phyloP scores from a whole-genome alignment of 2,329 filamentous ascomycete species.

The Zymoseptoria pseudotritici region DNA sequence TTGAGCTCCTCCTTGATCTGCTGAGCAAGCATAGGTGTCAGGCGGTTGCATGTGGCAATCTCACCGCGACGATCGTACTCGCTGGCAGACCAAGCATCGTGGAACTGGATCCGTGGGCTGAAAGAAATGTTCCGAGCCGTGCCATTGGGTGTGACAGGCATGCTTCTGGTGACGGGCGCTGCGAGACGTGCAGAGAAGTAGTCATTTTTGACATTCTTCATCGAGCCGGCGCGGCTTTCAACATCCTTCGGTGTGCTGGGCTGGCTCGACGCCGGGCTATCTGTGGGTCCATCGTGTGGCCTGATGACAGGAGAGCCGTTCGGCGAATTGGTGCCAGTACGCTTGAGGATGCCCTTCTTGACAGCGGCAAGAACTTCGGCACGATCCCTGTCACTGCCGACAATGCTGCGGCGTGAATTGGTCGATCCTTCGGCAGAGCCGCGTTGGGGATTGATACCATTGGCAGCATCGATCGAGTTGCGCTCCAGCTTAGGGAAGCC shows the following conservation, averaged over 20 bases:
- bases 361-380: constrained; percentile 88
- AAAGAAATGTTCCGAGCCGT: constrained; percentile 60
- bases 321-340: constrained; percentile 56
- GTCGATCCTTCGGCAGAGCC: constrained; percentile 51
- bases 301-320: constrained; percentile 62
- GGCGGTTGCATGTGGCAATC: constrained; percentile 92
- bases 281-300: constrained; percentile 54
- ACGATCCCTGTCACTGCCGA: constrained; percentile 82
- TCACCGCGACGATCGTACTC: constrained; percentile 96
- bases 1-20: constrained; percentile 99
- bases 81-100: constrained; percentile 91
- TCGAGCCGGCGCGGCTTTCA: constrained; percentile 39
- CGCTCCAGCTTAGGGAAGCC: constrained; percentile 78
- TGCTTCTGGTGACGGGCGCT: constrained; percentile 68
- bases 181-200: constrained; percentile 74
- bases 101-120: constrained; percentile 86
- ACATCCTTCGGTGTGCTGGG: constrained; percentile 85
- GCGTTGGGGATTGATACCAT: constrained; percentile 22
- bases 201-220: constrained; percentile 65
- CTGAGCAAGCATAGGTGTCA: constrained; percentile 94
- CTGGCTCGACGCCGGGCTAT: constrained; percentile 76
- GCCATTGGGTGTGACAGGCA: constrained; percentile 68
- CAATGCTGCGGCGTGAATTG: constrained; percentile 71
- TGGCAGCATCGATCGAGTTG: constrained; percentile 65
- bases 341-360: constrained; percentile 92